phyloP scores from a whole-genome alignment of 441 rosid genomes.

The Syzygium malaccense region DNA sequence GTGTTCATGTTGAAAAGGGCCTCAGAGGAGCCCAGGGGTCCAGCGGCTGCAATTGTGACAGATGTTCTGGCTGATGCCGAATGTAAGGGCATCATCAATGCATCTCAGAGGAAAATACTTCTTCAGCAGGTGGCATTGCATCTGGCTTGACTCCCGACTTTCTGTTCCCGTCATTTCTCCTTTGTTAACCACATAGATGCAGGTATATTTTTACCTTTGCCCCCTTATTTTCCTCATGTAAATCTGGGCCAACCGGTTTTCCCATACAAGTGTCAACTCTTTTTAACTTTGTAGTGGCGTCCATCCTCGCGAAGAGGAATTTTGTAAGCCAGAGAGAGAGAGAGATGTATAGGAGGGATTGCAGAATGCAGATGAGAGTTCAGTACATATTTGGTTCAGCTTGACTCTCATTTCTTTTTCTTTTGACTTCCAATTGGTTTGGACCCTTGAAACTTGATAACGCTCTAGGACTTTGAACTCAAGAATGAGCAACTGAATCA shows the following conservation, averaged over 20 bases:
- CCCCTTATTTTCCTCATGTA: not conserved
- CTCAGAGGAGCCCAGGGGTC: constrained; percentile 57
- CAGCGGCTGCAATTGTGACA: constrained; percentile 57
- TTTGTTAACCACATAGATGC: not conserved
- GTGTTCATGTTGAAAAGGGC: constrained; percentile 71
- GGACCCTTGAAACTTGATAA: not conserved
- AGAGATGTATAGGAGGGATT: not conserved
- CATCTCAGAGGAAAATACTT: constrained; percentile 52
- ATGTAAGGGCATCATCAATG: constrained; percentile 50
- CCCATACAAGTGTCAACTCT: not conserved
- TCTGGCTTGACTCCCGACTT: constrained; percentile 20
- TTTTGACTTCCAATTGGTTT: not conserved
- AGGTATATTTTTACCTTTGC: not conserved
- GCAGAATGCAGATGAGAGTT: not conserved
- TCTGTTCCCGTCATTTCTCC: not conserved
- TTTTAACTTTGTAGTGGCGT: not conserved
- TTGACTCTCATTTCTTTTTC: not conserved
- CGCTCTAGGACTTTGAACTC: not conserved
- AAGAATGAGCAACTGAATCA: not conserved
- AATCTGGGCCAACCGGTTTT: not conserved
- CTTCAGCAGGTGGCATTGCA: constrained; percentile 59
- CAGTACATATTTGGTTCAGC: not conserved
- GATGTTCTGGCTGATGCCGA: constrained; percentile 65
- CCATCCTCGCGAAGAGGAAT: not conserved
- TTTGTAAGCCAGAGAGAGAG: not conserved